These are phyloP conservation scores for Alternaria dauci DNA, from an alignment of 2,329 filamentous ascomycete species.

Conservation along the genomic window DNA sequence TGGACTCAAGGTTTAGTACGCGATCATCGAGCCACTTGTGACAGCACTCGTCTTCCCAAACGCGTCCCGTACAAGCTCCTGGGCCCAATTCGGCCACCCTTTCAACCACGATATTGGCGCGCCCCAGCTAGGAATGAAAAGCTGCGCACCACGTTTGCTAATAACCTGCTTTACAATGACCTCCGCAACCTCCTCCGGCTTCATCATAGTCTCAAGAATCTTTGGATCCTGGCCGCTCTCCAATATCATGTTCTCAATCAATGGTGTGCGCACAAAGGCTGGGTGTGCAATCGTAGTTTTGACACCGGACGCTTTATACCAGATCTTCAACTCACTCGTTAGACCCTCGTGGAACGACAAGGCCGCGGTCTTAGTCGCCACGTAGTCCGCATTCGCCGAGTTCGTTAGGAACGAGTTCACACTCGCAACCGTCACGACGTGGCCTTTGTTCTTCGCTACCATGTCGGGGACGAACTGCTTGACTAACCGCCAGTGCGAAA, in stretches of 20 bases:
- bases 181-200: conserved; percentile 45
- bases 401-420: conserved; percentile 22
- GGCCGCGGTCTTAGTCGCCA: conserved; percentile 25
- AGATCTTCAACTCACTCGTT: conserved; percentile 41
- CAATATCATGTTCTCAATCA: conserved; percentile 36
- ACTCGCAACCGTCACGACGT: conserved; percentile 31
- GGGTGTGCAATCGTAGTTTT: conserved; percentile 43
- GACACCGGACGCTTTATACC: conserved; percentile 39
- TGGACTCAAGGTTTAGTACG: neutral
- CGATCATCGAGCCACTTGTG: conserved; percentile 6
- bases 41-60: conserved; percentile 13
- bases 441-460: conserved; percentile 30
- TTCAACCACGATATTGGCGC: conserved; percentile 10
- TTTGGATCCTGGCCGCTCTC: conserved; percentile 35
- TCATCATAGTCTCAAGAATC: conserved; percentile 35
- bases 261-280: conserved; percentile 45
- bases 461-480: conserved; percentile 33
- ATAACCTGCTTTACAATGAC: conserved; percentile 51
- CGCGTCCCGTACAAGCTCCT: conserved; percentile 8
- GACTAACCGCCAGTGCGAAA: conserved; percentile 27
- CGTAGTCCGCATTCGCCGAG: conserved; percentile 28
- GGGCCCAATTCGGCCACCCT: conserved; percentile 4
- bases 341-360: conserved; percentile 37
- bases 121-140: conserved; percentile 31
- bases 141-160: conserved; percentile 44